A percentile compares a stretch with the other conserved stretches of the same genome.
These are phyloP conservation scores for Euphorbia schlechtendalii DNA, from an alignment of 441 rosid species.

Conservation along the genomic window DNA sequence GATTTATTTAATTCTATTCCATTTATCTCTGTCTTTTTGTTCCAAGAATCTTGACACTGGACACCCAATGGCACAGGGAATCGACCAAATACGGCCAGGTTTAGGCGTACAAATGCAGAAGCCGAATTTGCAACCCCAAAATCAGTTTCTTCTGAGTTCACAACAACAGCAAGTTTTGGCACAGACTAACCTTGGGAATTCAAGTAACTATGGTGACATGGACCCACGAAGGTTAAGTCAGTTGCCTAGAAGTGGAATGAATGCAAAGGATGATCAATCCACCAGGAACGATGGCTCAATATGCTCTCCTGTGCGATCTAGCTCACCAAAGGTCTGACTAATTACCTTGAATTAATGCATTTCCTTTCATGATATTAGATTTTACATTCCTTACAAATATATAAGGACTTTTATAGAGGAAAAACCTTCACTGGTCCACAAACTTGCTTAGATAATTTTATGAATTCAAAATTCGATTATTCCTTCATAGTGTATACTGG, in stretches of 20 bases:
- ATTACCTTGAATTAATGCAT: too few species aligned
- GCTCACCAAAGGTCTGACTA: conserved; percentile 49
- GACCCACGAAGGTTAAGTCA: conserved; percentile 48
- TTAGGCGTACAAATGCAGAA: conserved; percentile 49
- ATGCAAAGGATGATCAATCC: conserved; percentile 43
- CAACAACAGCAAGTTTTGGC: conserved; percentile 58
- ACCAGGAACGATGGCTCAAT: conserved; percentile 52
- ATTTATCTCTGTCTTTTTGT: conserved; percentile 2
- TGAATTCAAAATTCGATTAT: not conserved
- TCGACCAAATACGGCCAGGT: conserved; percentile 48
- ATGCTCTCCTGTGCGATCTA: conserved; percentile 49
- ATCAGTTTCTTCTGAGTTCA: conserved; percentile 48
- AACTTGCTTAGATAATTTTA: not conserved
- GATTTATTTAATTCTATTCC: not conserved
- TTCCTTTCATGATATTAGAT: not conserved
- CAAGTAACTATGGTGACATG: conserved; percentile 37
- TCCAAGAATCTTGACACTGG: not conserved
- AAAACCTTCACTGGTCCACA: not conserved
- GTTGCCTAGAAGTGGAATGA: conserved; percentile 39
- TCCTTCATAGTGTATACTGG: not conserved
- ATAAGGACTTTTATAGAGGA: not conserved
- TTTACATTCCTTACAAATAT: conserved; percentile 25
- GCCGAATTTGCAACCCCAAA: conserved; percentile 39
- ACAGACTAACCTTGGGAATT: conserved; percentile 43
- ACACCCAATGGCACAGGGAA: conserved; percentile 34